A percentile compares a stretch with the other conserved stretches of the same genome.
Evolutionary conservation across 345 rosid species (phyloP).

Genomic region (Brassica nigra): DNA sequence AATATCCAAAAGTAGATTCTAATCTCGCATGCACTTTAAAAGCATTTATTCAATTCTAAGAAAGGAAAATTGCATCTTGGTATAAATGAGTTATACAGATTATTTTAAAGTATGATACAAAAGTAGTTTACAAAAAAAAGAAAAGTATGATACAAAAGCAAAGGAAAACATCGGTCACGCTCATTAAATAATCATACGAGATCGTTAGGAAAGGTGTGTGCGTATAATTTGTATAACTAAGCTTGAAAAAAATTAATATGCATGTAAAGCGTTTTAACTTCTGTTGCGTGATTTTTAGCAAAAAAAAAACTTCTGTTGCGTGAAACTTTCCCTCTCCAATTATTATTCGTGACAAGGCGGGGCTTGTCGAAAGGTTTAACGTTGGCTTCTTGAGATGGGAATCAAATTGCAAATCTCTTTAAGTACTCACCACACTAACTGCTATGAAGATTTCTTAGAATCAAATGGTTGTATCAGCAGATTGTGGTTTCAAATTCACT

Average conservation of each 20-base stretch:
- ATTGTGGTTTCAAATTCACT: too few species aligned
- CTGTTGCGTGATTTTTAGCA: too few species aligned
- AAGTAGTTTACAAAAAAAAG: too few species aligned
- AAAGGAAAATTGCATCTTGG: neutral
- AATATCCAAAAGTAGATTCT: slow-evolving; percentile 11
- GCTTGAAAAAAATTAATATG: slow-evolving; percentile 16
- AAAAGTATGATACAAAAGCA: neutral
- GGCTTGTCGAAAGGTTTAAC: slow-evolving; percentile 47
- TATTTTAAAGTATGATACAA: neutral
- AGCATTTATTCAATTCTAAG: neutral
- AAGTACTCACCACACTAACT: neutral
- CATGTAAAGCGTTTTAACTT: slow-evolving; percentile 40
- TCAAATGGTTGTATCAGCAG: too few species aligned
- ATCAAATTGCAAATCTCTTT: slow-evolving; percentile 51
- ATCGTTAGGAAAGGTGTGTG: neutral
- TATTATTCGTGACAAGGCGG: slow-evolving; percentile 48
- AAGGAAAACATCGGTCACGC: neutral
- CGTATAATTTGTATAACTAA: neutral
- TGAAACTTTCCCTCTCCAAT: slow-evolving; percentile 33
- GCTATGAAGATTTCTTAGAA: slow-evolving; percentile 30
- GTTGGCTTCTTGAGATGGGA: slow-evolving; percentile 36
- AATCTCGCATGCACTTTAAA: slow-evolving; percentile 24
- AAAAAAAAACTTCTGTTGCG: slow-evolving; percentile 47
- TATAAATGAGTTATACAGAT: neutral
- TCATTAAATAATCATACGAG: neutral